Percentiles rank a stretch among this genome's conserved stretches.
Conservation (phyloP, 352 stramenopile genomes). For the Phytopythium litorale region DNA sequence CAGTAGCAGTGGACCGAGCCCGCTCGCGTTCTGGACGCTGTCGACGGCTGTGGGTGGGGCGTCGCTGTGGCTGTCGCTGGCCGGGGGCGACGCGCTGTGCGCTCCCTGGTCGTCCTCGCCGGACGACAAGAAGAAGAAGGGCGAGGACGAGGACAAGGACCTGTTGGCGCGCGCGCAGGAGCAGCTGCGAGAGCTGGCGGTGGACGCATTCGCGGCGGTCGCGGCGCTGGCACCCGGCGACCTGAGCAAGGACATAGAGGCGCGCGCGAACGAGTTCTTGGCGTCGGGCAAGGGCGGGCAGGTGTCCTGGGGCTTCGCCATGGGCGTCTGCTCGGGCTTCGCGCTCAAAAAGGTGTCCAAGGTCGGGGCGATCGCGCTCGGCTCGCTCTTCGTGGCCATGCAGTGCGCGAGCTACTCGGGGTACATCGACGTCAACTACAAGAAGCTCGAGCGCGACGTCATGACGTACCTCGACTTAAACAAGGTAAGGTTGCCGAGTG, state of each 20-base stretch:
- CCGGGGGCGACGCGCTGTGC: slow-evolving; percentile 12
- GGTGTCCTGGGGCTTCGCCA: slow-evolving; percentile 86
- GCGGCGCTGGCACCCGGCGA: slow-evolving; percentile 38
- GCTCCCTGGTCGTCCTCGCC: slow-evolving; percentile 18
- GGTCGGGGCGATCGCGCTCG: slow-evolving; percentile 78
- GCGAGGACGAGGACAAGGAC: slow-evolving; percentile 29
- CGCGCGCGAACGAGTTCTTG: slow-evolving; percentile 58
- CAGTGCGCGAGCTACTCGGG: slow-evolving; percentile 88
- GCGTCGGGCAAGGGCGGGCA: slow-evolving; percentile 66
- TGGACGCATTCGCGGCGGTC: slow-evolving; percentile 29
- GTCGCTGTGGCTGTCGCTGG: slow-evolving; percentile 3
- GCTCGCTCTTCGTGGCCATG: slow-evolving; percentile 82
- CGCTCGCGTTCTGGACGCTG: neutral
- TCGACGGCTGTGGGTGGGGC: neutral
- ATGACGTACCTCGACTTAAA: slow-evolving; percentile 73
- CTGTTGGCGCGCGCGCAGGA: slow-evolving; percentile 56
- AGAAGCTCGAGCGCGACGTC: slow-evolving; percentile 84
- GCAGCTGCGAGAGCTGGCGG: slow-evolving; percentile 43
- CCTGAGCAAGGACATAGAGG: slow-evolving; percentile 35
- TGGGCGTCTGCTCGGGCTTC: slow-evolving; percentile 90
- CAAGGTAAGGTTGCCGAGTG: slow-evolving; percentile 32
- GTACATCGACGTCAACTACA: slow-evolving; percentile 92
- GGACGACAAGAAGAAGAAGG: slow-evolving; percentile 21
- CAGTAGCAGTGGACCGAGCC: neutral
- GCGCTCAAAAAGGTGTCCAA: slow-evolving; percentile 92